Evolutionary conservation across 164 flowering plant genomes (phyloP).

Genomic region (Malania oleifera): DNA sequence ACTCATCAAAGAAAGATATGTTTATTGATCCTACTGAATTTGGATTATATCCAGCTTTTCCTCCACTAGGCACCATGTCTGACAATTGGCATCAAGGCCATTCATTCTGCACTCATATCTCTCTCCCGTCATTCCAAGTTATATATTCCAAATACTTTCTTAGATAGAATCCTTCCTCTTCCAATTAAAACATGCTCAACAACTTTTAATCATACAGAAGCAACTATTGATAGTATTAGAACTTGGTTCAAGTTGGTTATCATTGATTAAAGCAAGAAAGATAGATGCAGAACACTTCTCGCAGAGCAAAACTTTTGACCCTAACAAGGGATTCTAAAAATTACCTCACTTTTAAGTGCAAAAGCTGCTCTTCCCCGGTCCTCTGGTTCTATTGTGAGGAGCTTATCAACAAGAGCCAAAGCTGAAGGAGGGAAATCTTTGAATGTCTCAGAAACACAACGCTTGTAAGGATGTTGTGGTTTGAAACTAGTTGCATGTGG

Average conservation of each 20-base stretch:
- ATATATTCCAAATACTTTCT: no score
- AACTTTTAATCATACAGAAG: not conserved
- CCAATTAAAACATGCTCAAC: not conserved
- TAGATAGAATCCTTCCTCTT: not conserved
- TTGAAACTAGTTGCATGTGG: slow-evolving; percentile 60
- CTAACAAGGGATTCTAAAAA: not conserved
- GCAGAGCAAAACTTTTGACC: no score
- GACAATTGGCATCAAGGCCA: no score
- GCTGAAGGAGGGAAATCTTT: slow-evolving; percentile 43
- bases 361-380: slow-evolving; percentile 40
- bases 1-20: no score
- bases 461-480: slow-evolving; percentile 45
- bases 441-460: slow-evolving; percentile 42
- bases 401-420: slow-evolving; percentile 39
- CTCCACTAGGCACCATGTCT: no score
- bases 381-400: slow-evolving; percentile 44
- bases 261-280: no score
- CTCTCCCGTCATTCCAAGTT: no score
- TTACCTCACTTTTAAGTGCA: slow-evolving; percentile 51
- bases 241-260: no score
- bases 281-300: no score
- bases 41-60: no score
- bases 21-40: no score
- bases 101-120: no score
- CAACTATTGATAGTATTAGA: not conserved